Evolutionary conservation across 1,284 basidiomycete species (phyloP), one percentile per base, ranked within the genome.

Genomic region (Pholiota adiposa): DNA sequence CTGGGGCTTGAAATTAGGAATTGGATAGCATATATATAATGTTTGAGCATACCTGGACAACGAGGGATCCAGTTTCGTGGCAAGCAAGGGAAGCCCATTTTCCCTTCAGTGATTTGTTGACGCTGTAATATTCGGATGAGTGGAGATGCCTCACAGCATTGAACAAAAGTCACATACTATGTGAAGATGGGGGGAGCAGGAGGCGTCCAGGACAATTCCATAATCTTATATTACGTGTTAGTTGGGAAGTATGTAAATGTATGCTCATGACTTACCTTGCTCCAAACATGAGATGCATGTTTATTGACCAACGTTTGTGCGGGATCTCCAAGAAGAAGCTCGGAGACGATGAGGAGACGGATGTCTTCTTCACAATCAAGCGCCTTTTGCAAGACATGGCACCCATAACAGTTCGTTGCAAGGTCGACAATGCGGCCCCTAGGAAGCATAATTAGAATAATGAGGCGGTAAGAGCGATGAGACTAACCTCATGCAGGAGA

Each of bases 81-180:
- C 92, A 93, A n/a, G 91, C 91, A 48, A 93, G 80, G 12, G 90
- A 84, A 0, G 91, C 91, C 91, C 92, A 93, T 69, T 92, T 90
- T 18, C 92, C 91, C 67, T 90, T 89, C 63, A 93, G 76, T 1
- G 91, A 90, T 65, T 87, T 89, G 73, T 93, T 93, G 65, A 93
- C 90, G 63, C 90, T 92, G 65, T 5, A 50, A 44, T 50, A 9
- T 29, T 18, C 9, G 43, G n/a, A 46, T 51, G 51, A 51, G 38
- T 44, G 49, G 38, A 51, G 31, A 8, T 27, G 49, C n/a, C 23
- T 29, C 14, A 29, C 21, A n/a, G 3, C 33, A 3, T 25, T 2
- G 18, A 43, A n/a, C 16, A 43, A 31, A 46, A 48, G 41, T n/a
- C n/a, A 80, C 88, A 66, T 73, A 92, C 90, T 86, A 92, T 3